phyloP scores from a whole-genome alignment of 495 filamentous ascomycete species.

The Penicillium verhagenii region DNA sequence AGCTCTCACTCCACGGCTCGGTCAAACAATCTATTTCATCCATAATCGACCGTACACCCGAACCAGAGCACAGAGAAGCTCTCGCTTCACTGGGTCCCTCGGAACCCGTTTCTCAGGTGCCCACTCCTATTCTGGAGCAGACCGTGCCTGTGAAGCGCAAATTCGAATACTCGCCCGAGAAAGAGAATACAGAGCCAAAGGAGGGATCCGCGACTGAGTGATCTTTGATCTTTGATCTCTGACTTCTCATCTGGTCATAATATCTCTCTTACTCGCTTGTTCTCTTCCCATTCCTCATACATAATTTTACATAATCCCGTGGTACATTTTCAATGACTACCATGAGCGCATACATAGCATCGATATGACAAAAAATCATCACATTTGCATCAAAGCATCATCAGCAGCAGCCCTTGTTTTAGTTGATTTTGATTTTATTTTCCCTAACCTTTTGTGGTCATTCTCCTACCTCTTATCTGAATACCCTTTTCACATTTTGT shows the following conservation, averaged over 20 bases:
- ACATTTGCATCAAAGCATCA: neutral
- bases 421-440: constrained; percentile 10
- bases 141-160: constrained; percentile 27
- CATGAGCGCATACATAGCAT: neutral
- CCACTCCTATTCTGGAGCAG: constrained; percentile 20
- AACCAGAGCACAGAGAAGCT: constrained; percentile 26
- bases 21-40: constrained; percentile 48
- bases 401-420: neutral
- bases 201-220: constrained; percentile 15
- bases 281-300: neutral
- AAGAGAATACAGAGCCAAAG: constrained; percentile 32
- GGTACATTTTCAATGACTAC: neutral
- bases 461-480: constrained; percentile 10
- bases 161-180: constrained; percentile 29
- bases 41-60: constrained; percentile 44
- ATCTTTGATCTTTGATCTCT: too few species aligned
- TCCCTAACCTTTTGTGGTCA: too few species aligned
- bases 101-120: constrained; percentile 19
- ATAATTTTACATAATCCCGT: neutral
- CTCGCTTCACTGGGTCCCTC: constrained; percentile 20
- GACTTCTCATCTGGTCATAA: too few species aligned
- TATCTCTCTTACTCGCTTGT: neutral
- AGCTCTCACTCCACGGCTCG: constrained; percentile 28
- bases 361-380: neutral
- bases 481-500: constrained; percentile 22